Evolutionary conservation across 345 rosid species (phyloP).

Genomic region (Syzygium jambos): DNA sequence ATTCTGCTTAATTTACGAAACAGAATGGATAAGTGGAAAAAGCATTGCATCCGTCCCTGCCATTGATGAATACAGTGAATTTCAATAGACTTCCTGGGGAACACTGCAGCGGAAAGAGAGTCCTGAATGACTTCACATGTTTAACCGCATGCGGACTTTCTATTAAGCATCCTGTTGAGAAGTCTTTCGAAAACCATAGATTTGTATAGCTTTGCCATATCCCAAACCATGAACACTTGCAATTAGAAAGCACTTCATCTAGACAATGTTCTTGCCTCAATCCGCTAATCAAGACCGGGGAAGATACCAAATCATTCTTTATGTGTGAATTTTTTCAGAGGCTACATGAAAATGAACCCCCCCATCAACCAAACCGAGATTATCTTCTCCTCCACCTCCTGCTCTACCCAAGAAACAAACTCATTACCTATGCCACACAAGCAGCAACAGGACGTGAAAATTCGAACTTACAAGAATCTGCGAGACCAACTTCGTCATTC

Average conservation of each 20-base stretch:
- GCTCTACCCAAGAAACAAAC: not conserved
- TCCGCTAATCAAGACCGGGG: not conserved
- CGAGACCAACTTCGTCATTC: not conserved
- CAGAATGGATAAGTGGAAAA: not conserved
- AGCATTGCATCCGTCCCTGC: not conserved
- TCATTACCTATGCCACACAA: not conserved
- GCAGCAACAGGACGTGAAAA: not conserved
- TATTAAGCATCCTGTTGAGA: not conserved
- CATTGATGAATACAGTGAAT: not conserved
- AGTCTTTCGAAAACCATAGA: not conserved
- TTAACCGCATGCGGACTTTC: not conserved
- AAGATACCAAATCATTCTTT: not conserved
- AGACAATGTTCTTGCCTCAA: not conserved
- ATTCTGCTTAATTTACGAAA: not conserved
- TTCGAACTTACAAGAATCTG: not conserved
- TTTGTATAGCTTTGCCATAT: not conserved
- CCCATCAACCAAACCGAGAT: not conserved
- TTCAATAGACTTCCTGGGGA: not conserved
- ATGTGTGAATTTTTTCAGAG: not conserved
- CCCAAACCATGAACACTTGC: not conserved
- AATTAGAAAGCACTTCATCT: not conserved
- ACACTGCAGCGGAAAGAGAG: not conserved
- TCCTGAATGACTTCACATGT: not conserved
- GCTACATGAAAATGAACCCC: not conserved
- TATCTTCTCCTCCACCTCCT: not conserved